phyloP scores from a whole-genome alignment of 1,139 yeast genomes.

The Insectozyma bohioensis region DNA sequence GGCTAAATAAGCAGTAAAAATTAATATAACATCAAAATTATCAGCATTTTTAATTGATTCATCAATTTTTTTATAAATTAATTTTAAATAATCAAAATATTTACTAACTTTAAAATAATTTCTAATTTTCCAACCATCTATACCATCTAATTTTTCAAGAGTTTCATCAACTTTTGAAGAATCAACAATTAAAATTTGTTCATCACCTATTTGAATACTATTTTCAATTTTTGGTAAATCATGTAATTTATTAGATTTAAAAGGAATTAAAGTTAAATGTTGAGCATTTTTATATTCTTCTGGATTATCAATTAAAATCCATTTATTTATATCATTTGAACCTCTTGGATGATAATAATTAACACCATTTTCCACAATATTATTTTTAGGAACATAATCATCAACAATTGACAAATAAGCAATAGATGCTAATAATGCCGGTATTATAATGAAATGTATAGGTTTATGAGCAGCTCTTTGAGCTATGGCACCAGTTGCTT shows the following conservation, averaged over 20 bases:
- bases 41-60: slow-evolving; percentile 75
- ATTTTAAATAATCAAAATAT: slow-evolving; percentile 59
- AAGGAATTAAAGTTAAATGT: slow-evolving; percentile 54
- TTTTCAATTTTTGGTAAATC: slow-evolving; percentile 35
- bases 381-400: slow-evolving; percentile 56
- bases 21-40: slow-evolving; percentile 78
- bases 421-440: slow-evolving; percentile 74
- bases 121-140: slow-evolving; percentile 64
- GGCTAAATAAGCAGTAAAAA: slow-evolving; percentile 80
- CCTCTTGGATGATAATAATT: slow-evolving; percentile 48
- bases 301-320: slow-evolving; percentile 36
- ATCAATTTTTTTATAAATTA: slow-evolving; percentile 45
- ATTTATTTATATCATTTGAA: slow-evolving; percentile 27
- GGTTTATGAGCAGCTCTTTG: slow-evolving; percentile 78
- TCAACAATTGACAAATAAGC: slow-evolving; percentile 83
- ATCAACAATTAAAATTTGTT: slow-evolving; percentile 44
- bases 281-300: slow-evolving; percentile 39
- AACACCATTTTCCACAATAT: slow-evolving; percentile 11
- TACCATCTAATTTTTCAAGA: slow-evolving; percentile 28
- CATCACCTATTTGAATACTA: slow-evolving; percentile 36
- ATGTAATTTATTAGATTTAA: slow-evolving; percentile 38
- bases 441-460: slow-evolving; percentile 77
- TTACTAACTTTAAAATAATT: slow-evolving; percentile 63
- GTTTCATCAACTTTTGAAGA: slow-evolving; percentile 34
- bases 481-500: slow-evolving; percentile 49